These are phyloP conservation scores for Monascus ruber DNA, from an alignment of 2,329 filamentous ascomycete species.

Conservation along the genomic window DNA sequence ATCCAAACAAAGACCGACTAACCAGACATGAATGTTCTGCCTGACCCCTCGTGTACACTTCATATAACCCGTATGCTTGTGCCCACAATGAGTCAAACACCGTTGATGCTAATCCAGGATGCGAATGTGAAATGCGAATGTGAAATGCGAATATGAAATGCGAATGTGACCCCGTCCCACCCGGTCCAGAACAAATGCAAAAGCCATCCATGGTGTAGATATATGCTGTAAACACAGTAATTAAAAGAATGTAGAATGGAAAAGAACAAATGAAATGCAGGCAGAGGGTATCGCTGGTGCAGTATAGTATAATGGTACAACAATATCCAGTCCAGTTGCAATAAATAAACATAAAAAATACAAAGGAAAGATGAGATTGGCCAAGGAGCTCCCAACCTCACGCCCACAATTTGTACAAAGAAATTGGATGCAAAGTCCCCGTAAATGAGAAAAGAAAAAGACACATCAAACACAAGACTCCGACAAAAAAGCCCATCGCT, in stretches of 20 bases:
- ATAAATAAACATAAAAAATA: conserved; percentile 6
- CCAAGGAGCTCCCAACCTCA: neutral
- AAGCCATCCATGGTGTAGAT: conserved; percentile 1
- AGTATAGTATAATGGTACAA: conserved; percentile 6
- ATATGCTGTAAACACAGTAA: conserved; percentile 5
- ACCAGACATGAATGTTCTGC: too few relatives aligned
- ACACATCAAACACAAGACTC: neutral
- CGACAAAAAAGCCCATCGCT: neutral
- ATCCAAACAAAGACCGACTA: too few relatives aligned
- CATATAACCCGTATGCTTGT: too few relatives aligned
- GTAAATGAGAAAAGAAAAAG: neutral
- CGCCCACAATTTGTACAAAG: neutral
- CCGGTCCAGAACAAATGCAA: neutral
- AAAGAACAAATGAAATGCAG: conserved; percentile 7
- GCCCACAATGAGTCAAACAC: too few relatives aligned
- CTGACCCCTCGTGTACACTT: too few relatives aligned
- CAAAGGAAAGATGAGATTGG: conserved; percentile 2
- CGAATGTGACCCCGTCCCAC: too few relatives aligned
- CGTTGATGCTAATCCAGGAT: too few relatives aligned
- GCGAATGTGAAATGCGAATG: too few relatives aligned
- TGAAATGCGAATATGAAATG: too few relatives aligned
- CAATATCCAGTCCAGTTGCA: conserved; percentile 3
- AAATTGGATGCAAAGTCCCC: neutral
- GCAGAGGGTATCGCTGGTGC: conserved; percentile 15
- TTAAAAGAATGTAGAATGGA: conserved; percentile 5